Base-by-base conservation (phyloP, 306 rosid species). In the Astragalus membranaceus region DNA sequence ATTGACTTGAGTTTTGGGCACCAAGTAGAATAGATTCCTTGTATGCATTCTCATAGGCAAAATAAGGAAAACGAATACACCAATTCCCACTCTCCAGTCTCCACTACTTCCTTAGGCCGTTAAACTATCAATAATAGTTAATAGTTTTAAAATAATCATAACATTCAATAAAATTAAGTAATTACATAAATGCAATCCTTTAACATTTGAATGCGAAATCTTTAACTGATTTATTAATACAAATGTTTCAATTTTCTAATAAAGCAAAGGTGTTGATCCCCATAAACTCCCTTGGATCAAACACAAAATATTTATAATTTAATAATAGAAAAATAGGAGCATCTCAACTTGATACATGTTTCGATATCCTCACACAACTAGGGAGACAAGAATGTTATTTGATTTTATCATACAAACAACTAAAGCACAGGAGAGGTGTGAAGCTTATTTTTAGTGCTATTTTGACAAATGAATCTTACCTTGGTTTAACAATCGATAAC, bases 401-500 rank as follows among this genome's bases (percentile, higher is more conserved):
- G 55, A 53, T 29, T 69, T 73, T 39, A 20, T 17, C 30, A 32
- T 14, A n/a, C 10, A 46, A 36, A 62, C 17, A 46, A n/a, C 30
- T 10, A 35, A 70, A 50, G 69, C 37, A 73, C 11, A 20, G 6
- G 37, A 7, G 64, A 16, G 60, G 41, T n/a, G 61, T 20, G n/a
- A n/a, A 20, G 23, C n/a, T n/a, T n/a, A n/a, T n/a, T n/a, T n/a
- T n/a, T n/a, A n/a, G n/a, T n/a, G n/a, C n/a, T n/a, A 72, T 47
- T 73, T 49, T 12, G 36, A 12, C 75, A 57, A 59, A 71, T 3
- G 23, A 76, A 85, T 51, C 89, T 79, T 63, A 94, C 99, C 99
- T 86, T 91, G 95, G 96, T 78, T 94, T 72, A 95, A 54, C 83
- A 95, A 84, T 76, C 94, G 83, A 73, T 48, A 83, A 73, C 85